These are phyloP conservation scores for Pythium chondricola DNA, from an alignment of 352 stramenopile genomes.

Conservation along the genomic window DNA sequence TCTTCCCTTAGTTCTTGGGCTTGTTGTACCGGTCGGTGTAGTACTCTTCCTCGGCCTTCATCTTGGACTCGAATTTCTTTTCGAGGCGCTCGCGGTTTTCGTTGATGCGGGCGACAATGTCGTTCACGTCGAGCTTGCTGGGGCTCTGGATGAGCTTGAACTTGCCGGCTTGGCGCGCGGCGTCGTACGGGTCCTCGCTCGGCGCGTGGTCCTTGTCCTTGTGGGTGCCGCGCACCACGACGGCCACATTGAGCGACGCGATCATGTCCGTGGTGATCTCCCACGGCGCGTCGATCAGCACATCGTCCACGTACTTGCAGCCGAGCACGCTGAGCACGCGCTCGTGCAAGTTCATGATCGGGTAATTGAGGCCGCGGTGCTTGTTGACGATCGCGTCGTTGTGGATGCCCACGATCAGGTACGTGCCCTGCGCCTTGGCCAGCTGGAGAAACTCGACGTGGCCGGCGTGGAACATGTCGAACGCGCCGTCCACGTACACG, in stretches of 20 bases:
- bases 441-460: constrained; percentile 96
- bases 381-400: constrained; percentile 91
- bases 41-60: constrained; percentile 91
- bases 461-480: constrained; percentile 98
- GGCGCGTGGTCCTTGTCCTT: constrained; percentile 61
- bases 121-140: constrained; percentile 71
- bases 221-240: constrained; percentile 85
- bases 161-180: constrained; percentile 74
- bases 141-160: constrained; percentile 76
- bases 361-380: constrained; percentile 88
- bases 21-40: constrained; percentile 87
- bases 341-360: constrained; percentile 99
- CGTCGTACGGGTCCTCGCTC: constrained; percentile 71
- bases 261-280: constrained; percentile 96
- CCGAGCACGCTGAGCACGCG: constrained; percentile 94
- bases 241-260: constrained; percentile 78
- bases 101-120: constrained; percentile 87
- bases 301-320: constrained; percentile 97
- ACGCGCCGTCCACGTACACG: constrained; percentile 98
- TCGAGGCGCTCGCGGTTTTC: constrained; percentile 87
- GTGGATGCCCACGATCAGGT: constrained; percentile 96
- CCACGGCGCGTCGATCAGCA: constrained; percentile 96
- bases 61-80: constrained; percentile 92
- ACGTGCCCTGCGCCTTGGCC: constrained; percentile 90
- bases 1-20: constrained; percentile 30